Evolutionary conservation across 1,284 basidiomycete species (phyloP).

Genomic region (Erythrobasidium hasegawianum): DNA sequence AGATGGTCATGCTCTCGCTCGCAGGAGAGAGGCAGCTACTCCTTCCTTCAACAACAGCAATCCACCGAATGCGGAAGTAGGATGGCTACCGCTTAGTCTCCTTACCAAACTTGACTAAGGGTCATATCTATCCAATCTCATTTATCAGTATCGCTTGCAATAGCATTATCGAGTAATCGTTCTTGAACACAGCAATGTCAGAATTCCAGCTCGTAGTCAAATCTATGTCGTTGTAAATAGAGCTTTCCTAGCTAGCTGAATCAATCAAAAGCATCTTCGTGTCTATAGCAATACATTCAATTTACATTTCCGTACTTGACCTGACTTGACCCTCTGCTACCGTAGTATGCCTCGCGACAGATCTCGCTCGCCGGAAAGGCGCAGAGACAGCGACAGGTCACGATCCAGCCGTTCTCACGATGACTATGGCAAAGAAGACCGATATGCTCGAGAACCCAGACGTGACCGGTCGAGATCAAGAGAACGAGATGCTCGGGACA

Average conservation of each 20-base stretch:
- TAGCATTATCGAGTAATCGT: too few relatives aligned
- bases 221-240: not conserved
- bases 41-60: not conserved
- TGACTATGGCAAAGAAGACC: not conserved
- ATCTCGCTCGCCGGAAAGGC: not conserved
- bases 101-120: constrained; percentile 15
- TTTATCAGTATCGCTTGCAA: too few relatives aligned
- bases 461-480: not conserved
- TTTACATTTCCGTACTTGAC: not conserved
- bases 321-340: not conserved
- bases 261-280: too few relatives aligned
- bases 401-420: not conserved
- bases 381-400: not conserved
- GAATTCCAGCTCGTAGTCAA: not conserved
- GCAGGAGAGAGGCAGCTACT: not conserved
- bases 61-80: not conserved
- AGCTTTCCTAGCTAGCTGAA: too few relatives aligned
- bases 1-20: constrained; percentile 15
- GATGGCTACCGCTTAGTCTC: constrained; percentile 22
- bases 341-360: too few relatives aligned
- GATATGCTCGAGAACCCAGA: not conserved
- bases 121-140: not conserved
- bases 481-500: not conserved
- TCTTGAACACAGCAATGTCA: too few relatives aligned
- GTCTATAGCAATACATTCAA: not conserved